phyloP scores from a whole-genome alignment of 805 yeast genomes.

The Zygosaccharomyces pseudorouxii region DNA sequence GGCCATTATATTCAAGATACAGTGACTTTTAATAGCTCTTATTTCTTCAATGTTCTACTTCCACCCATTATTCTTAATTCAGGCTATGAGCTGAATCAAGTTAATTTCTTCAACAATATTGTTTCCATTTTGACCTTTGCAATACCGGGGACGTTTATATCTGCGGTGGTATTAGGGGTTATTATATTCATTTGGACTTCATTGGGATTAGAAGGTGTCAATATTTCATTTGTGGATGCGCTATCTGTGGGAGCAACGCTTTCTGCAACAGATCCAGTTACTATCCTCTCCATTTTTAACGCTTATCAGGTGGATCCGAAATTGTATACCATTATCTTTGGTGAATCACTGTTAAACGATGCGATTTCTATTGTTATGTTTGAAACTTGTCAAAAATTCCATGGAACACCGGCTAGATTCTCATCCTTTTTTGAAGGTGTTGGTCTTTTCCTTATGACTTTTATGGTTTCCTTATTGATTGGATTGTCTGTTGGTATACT shows the following conservation, averaged over 20 bases:
- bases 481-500: slow-evolving; percentile 85
- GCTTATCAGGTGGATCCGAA: slow-evolving; percentile 98
- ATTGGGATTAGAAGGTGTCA: slow-evolving; percentile 81
- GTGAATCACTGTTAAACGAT: slow-evolving; percentile 91
- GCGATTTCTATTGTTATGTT: slow-evolving; percentile 99
- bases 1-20: slow-evolving; percentile 97
- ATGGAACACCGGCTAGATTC: slow-evolving; percentile 73
- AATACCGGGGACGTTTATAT: slow-evolving; percentile 92
- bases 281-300: slow-evolving; percentile 91
- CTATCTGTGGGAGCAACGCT: slow-evolving; percentile 95
- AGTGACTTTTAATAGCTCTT: slow-evolving; percentile 89
- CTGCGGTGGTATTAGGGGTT: slow-evolving; percentile 86
- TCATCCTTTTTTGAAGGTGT: slow-evolving; percentile 88
- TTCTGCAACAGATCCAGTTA: slow-evolving; percentile 98
- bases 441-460: slow-evolving; percentile 88
- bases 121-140: slow-evolving; percentile 91
- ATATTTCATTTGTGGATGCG: slow-evolving; percentile 93
- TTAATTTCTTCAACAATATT: slow-evolving; percentile 87
- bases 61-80: slow-evolving; percentile 97
- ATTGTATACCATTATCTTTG: slow-evolving; percentile 92
- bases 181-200: slow-evolving; percentile 87
- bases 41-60: slow-evolving; percentile 86
- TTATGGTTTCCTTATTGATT: slow-evolving; percentile 82
- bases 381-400: slow-evolving; percentile 95
- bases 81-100: slow-evolving; percentile 95